These are phyloP conservation scores for Theobroma cacao DNA, from an alignment of 345 rosid species.

Conservation along the genomic window DNA sequence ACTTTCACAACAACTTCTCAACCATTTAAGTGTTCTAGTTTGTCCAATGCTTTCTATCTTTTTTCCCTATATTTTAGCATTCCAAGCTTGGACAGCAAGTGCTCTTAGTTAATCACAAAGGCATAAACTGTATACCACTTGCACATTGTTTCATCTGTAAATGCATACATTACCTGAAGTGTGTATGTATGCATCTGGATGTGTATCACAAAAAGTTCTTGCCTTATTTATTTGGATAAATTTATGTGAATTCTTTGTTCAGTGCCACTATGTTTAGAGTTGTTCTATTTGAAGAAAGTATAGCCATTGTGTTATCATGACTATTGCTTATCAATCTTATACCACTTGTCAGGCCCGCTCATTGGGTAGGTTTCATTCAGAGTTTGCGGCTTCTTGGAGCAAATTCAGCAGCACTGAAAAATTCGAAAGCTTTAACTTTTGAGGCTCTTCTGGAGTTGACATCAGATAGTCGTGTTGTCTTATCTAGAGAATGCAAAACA, in stretches of 20 bases:
- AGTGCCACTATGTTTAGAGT: neutral
- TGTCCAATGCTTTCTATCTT: neutral
- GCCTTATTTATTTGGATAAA: neutral
- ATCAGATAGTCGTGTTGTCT: constrained; percentile 36
- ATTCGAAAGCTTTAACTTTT: constrained; percentile 42
- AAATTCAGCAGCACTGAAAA: constrained; percentile 57
- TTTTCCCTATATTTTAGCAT: constrained; percentile 5
- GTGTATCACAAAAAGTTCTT: neutral
- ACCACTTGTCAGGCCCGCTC: constrained; percentile 45
- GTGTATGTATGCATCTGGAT: neutral
- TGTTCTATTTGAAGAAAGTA: constrained; percentile 1
- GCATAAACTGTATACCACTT: neutral
- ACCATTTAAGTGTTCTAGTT: constrained; percentile 8
- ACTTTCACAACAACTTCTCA: neutral
- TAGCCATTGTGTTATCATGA: neutral
- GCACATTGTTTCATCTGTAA: neutral
- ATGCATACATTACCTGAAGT: neutral
- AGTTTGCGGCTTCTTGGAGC: constrained; percentile 55
- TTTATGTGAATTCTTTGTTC: neutral
- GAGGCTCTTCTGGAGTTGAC: constrained; percentile 56
- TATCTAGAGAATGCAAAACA: constrained; percentile 45
- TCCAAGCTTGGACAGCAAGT: neutral
- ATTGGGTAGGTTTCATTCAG: constrained; percentile 65
- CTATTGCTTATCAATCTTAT: constrained; percentile 11
- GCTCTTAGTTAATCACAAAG: neutral